Conservation (phyloP, 1,284 basidiomycete species). For the Bondarzewia mesenterica region DNA sequence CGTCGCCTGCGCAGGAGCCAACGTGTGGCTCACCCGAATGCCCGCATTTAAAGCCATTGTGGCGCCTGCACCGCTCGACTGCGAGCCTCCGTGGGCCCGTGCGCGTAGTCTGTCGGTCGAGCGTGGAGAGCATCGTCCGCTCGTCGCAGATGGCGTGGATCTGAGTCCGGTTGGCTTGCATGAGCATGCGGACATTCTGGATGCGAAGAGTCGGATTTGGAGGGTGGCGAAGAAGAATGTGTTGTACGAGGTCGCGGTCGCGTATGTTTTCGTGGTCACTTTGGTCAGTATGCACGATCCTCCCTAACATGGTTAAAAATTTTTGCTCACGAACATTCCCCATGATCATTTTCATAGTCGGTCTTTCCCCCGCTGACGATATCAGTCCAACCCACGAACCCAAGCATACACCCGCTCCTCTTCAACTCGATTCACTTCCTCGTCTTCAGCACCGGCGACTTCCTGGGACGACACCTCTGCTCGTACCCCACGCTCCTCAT, state of each 20-base stretch:
- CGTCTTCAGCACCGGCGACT: conserved; percentile 72
- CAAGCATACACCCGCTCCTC: conserved; percentile 49
- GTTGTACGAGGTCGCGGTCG: conserved; percentile 63
- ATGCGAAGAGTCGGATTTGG: conserved; percentile 32
- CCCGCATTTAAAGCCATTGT: conserved; percentile 50
- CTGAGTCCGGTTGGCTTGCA: neutral
- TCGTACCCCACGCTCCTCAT: conserved; percentile 56
- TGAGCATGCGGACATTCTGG: conserved; percentile 7
- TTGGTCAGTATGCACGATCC: conserved; percentile 40
- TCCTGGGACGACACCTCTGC: conserved; percentile 68
- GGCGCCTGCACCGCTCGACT: conserved; percentile 14
- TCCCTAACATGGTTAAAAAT: neutral
- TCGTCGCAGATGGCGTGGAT: neutral
- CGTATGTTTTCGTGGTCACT: conserved; percentile 73
- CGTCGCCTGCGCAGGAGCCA: conserved; percentile 38
- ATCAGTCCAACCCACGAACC: conserved; percentile 59
- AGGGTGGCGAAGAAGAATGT: conserved; percentile 58
- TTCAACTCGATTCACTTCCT: conserved; percentile 70
- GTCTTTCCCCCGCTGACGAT: conserved; percentile 83
- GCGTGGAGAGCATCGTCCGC: conserved; percentile 3
- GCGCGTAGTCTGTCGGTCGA: conserved; percentile 8
- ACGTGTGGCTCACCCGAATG: conserved; percentile 48
- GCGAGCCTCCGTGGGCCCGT: conserved; percentile 24
- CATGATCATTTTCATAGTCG: conserved; percentile 37
- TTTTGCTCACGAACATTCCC: neutral